These are phyloP conservation scores for Rubia balearica DNA, from an alignment of 305 asterid species.

Conservation along the genomic window DNA sequence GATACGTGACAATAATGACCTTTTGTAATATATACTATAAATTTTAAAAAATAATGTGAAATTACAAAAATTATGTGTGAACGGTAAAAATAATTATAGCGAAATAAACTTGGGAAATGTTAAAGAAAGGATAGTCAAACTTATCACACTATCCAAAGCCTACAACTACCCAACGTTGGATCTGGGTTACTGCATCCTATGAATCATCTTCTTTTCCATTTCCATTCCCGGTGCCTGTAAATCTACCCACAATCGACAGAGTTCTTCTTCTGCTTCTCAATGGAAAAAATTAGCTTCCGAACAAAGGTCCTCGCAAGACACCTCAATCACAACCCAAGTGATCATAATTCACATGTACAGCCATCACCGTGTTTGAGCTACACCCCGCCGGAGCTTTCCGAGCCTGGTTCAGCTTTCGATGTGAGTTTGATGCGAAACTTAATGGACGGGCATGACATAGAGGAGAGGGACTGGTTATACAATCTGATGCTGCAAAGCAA, in stretches of 20 bases:
- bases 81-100: no score
- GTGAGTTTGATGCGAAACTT: conserved; percentile 56
- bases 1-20: no score
- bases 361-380: conserved; percentile 74
- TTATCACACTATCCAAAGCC: no score
- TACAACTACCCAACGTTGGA: not conserved
- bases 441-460: conserved; percentile 72
- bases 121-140: not conserved
- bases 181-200: not conserved
- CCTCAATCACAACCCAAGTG: conserved; percentile 32
- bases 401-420: conserved; percentile 44
- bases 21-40: no score
- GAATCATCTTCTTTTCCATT: not conserved
- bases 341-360: conserved; percentile 14
- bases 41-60: no score
- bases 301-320: conserved; percentile 58
- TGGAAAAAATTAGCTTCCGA: conserved; percentile 66
- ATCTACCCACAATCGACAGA: not conserved
- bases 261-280: conserved; percentile 12
- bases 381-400: conserved; percentile 73
- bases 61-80: no score
- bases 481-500: conserved; percentile 61
- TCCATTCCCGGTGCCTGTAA: not conserved
- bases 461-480: conserved; percentile 76
- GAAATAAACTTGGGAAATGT: not conserved